Percentiles rank a stretch among this genome's conserved stretches.
Evolutionary conservation across 176 grass and related monocot genomes (phyloP).

Genomic region (Lolium perenne): DNA sequence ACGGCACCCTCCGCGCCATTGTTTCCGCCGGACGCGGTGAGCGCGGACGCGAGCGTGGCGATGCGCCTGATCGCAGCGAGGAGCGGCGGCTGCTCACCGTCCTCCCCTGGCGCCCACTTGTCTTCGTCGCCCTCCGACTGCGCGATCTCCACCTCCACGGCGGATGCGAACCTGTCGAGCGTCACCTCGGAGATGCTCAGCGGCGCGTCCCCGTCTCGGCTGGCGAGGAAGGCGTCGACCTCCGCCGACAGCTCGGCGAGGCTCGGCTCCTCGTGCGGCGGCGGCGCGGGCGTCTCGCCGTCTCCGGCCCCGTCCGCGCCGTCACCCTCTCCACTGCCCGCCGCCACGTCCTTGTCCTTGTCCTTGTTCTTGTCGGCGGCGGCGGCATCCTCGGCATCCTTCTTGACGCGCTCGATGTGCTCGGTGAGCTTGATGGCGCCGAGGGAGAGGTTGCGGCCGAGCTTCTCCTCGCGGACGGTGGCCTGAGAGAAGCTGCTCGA

Average conservation of each 20-base stretch:
- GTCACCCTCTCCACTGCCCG: not conserved
- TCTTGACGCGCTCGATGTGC: conserved; percentile 33
- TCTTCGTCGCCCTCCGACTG: conserved; percentile 59
- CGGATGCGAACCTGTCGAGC: conserved; percentile 62
- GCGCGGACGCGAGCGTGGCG: conserved; percentile 40
- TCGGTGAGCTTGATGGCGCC: conserved; percentile 68
- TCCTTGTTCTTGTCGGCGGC: not conserved
- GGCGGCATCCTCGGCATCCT: conserved; percentile 39
- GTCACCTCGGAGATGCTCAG: conserved; percentile 62
- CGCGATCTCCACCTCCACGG: conserved; percentile 67
- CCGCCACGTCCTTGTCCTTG: not conserved
- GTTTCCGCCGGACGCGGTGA: conserved; percentile 15
- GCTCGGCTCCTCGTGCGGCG: conserved; percentile 39
- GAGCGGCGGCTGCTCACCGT: conserved; percentile 48
- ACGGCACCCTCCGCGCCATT: conserved; percentile 5
- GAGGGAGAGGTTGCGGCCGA: conserved; percentile 87
- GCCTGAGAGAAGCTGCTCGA: conserved; percentile 86
- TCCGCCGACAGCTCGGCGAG: conserved; percentile 64
- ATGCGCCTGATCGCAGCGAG: conserved; percentile 56
- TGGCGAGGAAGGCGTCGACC: conserved; percentile 66
- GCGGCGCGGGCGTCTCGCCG: not conserved
- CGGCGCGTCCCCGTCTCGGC: conserved; percentile 10
- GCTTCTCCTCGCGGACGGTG: conserved; percentile 69
- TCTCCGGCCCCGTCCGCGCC: conserved; percentile 6
- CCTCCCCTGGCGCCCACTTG: conserved; percentile 49